Percentiles rank a stretch among this genome's conserved stretches.
phyloP scores from a whole-genome alignment of 2,329 filamentous ascomycete species.

The Teratosphaeria nubilosa region DNA sequence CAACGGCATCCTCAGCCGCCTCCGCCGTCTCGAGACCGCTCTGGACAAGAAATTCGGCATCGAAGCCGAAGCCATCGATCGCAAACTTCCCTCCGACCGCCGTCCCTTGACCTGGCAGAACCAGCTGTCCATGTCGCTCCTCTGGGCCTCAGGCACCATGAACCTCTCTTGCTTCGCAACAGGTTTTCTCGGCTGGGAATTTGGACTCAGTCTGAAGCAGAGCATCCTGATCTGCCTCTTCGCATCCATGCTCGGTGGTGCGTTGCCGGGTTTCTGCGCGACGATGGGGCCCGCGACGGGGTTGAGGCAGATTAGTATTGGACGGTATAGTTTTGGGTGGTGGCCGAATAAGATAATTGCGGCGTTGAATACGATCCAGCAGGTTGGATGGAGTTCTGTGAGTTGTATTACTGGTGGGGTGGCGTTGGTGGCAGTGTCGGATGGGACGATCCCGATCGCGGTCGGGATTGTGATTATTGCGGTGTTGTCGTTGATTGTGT shows the following conservation, averaged over 20 bases:
- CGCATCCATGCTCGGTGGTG: conserved; percentile 23
- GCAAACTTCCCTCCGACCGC: conserved; percentile 34
- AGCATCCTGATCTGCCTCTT: conserved; percentile 21
- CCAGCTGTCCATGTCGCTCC: conserved; percentile 23
- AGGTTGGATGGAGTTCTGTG: conserved; percentile 34
- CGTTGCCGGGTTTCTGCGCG: conserved; percentile 24
- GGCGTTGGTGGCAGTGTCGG: conserved; percentile 31
- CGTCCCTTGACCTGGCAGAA: conserved; percentile 31
- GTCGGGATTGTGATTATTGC: conserved; percentile 37
- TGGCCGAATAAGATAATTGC: conserved; percentile 40
- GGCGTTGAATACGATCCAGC: conserved; percentile 37
- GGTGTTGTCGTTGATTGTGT: conserved; percentile 27
- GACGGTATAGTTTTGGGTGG: conserved; percentile 42
- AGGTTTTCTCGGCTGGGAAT: conserved; percentile 39
- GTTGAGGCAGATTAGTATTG: conserved; percentile 35
- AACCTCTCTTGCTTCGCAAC: conserved; percentile 27
- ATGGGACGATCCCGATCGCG: conserved; percentile 34
- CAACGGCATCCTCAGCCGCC: conserved; percentile 20
- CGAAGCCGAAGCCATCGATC: conserved; percentile 39
- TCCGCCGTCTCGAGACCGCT: conserved; percentile 30
- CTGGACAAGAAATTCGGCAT: conserved; percentile 38
- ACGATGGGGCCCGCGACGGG: conserved; percentile 26
- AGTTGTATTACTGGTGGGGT: conserved; percentile 35
- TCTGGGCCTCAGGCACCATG: conserved; percentile 28
- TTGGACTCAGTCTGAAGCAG: conserved; percentile 37